phyloP scores from a whole-genome alignment of 306 rosid species.

The Sindora glabra region DNA sequence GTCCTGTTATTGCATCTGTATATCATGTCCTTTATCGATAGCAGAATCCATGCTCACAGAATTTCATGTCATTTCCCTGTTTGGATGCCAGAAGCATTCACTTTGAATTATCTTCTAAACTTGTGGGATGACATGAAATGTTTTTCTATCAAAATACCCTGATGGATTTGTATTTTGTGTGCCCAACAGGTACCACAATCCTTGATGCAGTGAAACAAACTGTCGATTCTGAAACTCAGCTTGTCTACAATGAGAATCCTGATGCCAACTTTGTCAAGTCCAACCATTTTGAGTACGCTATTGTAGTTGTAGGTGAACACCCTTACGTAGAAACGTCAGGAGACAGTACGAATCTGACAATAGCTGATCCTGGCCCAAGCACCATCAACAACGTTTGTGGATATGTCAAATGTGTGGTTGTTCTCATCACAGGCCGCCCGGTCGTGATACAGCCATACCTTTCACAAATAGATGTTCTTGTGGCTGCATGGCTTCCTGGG shows the following conservation, averaged over 20 bases:
- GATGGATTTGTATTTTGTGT: neutral
- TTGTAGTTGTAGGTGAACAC: slow-evolving; percentile 87
- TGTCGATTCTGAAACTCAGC: slow-evolving; percentile 54
- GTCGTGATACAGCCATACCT: slow-evolving; percentile 74
- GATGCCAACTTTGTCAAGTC: slow-evolving; percentile 55
- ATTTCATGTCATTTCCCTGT: too few relatives aligned
- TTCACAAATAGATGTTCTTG: slow-evolving; percentile 57
- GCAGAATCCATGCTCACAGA: too few relatives aligned
- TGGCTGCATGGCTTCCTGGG: slow-evolving; percentile 97
- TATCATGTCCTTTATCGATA: too few relatives aligned
- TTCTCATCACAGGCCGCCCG: slow-evolving; percentile 80
- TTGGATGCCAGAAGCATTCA: neutral
- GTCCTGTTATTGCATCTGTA: too few relatives aligned
- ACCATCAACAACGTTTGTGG: slow-evolving; percentile 65
- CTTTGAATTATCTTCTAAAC: neutral
- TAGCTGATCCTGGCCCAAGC: slow-evolving; percentile 67
- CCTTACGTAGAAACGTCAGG: slow-evolving; percentile 76
- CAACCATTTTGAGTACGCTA: slow-evolving; percentile 50
- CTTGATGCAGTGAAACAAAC: slow-evolving; percentile 65
- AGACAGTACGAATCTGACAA: slow-evolving; percentile 64
- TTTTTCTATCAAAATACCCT: too few relatives aligned
- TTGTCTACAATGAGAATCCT: slow-evolving; percentile 70
- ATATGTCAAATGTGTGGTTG: slow-evolving; percentile 52
- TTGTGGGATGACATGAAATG: neutral
- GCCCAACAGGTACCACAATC: slow-evolving; percentile 67